phyloP scores from a whole-genome alignment of 2,329 filamentous ascomycete genomes.

The Monilinia vaccinii-corymbosi region DNA sequence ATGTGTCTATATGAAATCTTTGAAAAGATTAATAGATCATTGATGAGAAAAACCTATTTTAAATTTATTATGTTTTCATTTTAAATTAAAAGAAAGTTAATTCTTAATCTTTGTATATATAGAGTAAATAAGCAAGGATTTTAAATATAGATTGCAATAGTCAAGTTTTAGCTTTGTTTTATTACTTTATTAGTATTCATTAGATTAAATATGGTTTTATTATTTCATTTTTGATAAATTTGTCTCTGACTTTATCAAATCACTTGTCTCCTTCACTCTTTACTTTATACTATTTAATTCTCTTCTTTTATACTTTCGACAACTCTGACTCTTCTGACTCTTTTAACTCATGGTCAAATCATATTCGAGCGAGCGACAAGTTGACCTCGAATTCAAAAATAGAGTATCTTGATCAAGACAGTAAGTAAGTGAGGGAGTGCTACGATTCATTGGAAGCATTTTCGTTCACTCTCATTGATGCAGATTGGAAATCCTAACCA shows the following conservation, averaged over 20 bases:
- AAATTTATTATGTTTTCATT: not conserved
- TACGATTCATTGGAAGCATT: not conserved
- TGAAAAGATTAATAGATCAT: too few relatives aligned
- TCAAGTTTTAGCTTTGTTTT: slow-evolving; percentile 2
- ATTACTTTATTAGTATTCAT: not conserved
- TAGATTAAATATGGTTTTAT: not conserved
- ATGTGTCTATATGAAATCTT: too few relatives aligned
- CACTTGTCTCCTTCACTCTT: not conserved
- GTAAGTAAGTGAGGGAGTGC: not conserved
- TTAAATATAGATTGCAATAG: not conserved
- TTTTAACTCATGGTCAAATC: too few relatives aligned
- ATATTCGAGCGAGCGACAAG: too few relatives aligned
- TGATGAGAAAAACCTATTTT: too few relatives aligned
- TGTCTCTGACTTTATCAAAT: not conserved
- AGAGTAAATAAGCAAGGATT: not conserved
- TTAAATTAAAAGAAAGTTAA: not conserved
- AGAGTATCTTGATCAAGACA: not conserved
- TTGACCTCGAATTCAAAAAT: too few relatives aligned
- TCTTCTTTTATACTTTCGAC: not conserved
- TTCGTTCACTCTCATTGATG: too few relatives aligned
- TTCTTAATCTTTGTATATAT: not conserved
- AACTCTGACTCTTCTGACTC: too few relatives aligned
- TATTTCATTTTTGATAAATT: not conserved
- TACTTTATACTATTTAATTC: not conserved
- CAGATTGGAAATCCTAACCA: not conserved